Evolutionary conservation across 495 filamentous ascomycete genomes (phyloP), one percentile per base, ranked within the genome.

Genomic region (Podospora bellae-mahoneyi): DNA sequence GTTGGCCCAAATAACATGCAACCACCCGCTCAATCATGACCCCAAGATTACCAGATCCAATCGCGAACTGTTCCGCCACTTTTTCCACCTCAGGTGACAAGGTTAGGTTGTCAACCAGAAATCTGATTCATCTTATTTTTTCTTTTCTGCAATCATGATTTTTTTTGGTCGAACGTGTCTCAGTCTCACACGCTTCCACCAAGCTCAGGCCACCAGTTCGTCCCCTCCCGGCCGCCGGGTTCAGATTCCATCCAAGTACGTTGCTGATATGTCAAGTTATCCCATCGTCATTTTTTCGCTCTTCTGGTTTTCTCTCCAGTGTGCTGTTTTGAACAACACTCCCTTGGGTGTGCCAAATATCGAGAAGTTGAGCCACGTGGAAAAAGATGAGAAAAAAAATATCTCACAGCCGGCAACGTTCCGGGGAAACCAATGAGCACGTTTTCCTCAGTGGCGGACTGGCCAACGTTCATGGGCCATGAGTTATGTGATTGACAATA

Each of bases 201-300:
- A 70, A 76, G 80, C 81, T 75, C 69, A 76, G 78, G 69, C 76
- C 81, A 83, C 59, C 69, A 69, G 81, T 81, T 82, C 78, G 73
- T 79, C 72, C 72, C 72, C 67, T 74, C 66, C 55, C 55, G 4
- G 30, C 30, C 55, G 55, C 7, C 5, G 13, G 55, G 55, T 58
- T 58, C 39, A 48, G 39, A 13, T 48, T 48, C 15, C 15, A 48
- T 48, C 6, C 13, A 48, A 48, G 39, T 48, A 48, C 3, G 7
- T 48, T 48, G 30, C 7, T 48, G 39, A 48, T 10, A 48, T 48
- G 15, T 48, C 39, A 48, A 48, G 13, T 48, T 48, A 32, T 48
- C 39, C 39, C 9, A 48, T 48, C 39, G 15, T 48, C 39, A 48
- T 10, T 16, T 16, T 10, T 13, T 16, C 39, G 0, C 15, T 48